These are phyloP conservation scores for Leccinum boreale DNA, from an alignment of 768 basidiomycete genomes.

Conservation along the genomic window DNA sequence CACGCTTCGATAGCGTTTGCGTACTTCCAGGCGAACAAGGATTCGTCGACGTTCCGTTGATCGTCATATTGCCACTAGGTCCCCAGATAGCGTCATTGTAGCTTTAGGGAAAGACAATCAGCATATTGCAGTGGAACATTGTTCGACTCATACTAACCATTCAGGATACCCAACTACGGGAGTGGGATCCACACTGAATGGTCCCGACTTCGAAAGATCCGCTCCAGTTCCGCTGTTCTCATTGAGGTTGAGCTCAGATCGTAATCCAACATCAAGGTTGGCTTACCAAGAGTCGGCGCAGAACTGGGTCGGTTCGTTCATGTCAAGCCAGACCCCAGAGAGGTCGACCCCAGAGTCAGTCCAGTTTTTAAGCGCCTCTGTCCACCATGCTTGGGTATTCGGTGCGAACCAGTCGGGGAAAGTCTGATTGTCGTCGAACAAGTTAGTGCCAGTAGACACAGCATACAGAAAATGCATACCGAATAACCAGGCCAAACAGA, in stretches of 20 bases:
- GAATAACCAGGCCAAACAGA: constrained; percentile 79
- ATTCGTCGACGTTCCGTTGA: constrained; percentile 63
- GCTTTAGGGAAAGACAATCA: constrained; percentile 30
- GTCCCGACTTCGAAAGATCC: constrained; percentile 53
- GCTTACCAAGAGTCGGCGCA: constrained; percentile 56
- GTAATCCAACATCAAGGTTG: no score
- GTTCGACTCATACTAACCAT: constrained; percentile 39
- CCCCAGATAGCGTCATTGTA: constrained; percentile 63
- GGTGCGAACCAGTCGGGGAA: constrained; percentile 63
- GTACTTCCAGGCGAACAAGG: constrained; percentile 22
- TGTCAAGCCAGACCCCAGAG: constrained; percentile 67
- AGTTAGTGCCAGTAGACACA: neutral
- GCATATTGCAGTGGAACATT: neutral
- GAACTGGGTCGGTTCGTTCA: constrained; percentile 68
- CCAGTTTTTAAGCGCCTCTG: constrained; percentile 57
- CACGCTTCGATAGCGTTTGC: constrained; percentile 36
- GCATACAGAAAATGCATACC: constrained; percentile 39
- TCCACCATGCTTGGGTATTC: constrained; percentile 57
- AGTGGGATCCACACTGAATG: constrained; percentile 51
- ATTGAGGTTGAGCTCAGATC: neutral
- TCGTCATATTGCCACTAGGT: constrained; percentile 70
- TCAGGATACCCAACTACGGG: constrained; percentile 61
- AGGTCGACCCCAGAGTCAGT: constrained; percentile 49
- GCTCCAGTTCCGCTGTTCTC: constrained; percentile 44
- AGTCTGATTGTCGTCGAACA: constrained; percentile 30